Evolutionary conservation across 148 eudicot genomes (phyloP), one percentile per base, ranked within the genome.

Genomic region (Vaccinium vitisidaea): DNA sequence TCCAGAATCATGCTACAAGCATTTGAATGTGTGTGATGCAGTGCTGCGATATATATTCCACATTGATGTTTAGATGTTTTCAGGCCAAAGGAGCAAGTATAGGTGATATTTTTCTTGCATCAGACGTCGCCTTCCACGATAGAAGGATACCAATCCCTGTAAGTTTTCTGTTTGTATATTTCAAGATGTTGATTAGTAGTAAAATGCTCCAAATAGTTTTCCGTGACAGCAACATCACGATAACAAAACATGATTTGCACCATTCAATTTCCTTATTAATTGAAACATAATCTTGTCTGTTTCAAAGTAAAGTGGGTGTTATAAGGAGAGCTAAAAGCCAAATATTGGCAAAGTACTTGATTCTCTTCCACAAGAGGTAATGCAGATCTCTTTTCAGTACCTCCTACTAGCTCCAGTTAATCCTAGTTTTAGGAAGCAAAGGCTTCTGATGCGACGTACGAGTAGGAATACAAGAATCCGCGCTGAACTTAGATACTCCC

Each of bases 71-170:
- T 67, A 27, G 32, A 80, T 79, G 58, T 81, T 85, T 88, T 63
- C 92, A 97, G 99, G 99, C 88, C 84, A 97, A 97, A 88, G 99
- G 96, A 83, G 98, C 99, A 78, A 86, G 86, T 83, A 90, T 97
- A 79, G 94, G 97, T 46, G 98, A 97, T 90, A 92, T 97, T 70
- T 95, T 83, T 84, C 91, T 95, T 85, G 98, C 92, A 81, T 91
- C 98, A 67, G 94, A 95, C 27, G 86, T 97, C 83, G 95, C 98
- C 67, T 97, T 97, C 88, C 99, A 97, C 79, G 99, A 97, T 81
- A 89, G 99, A 82, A 92, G 99, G 89, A 95, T 93, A 85, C 98
- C 99, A 5, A 93, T 97, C 82, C 99, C 98, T 83, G 99, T 97
- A 91, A 93, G 97, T 87, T 70, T 52, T 43, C 53, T 61, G 30